Conservation (phyloP, 805 yeast genomes). For the Yamadazyma akitaensis region DNA sequence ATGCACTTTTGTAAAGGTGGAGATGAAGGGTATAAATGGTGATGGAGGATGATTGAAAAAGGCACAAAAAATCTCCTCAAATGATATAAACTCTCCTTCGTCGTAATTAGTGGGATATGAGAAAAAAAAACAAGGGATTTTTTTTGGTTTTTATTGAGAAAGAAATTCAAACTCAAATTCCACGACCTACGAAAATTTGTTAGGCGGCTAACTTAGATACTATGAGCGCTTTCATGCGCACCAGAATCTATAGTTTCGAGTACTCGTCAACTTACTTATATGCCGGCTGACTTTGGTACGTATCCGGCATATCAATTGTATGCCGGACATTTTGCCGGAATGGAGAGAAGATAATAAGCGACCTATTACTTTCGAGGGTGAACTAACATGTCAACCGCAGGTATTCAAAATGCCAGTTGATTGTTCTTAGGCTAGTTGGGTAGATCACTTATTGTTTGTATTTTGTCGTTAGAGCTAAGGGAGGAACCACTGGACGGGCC, state of each 20-base stretch:
- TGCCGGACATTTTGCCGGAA: neutral
- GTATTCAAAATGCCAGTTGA: neutral
- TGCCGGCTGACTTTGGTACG: neutral
- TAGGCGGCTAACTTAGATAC: neutral
- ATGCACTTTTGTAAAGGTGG: slow-evolving; percentile 1
- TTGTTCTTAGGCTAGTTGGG: neutral
- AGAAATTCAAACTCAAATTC: neutral
- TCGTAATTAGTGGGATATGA: neutral
- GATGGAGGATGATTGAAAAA: slow-evolving; percentile 1
- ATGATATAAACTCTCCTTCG: neutral
- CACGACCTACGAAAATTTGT: neutral
- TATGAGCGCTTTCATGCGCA: neutral
- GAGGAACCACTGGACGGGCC: neutral
- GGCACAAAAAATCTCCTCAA: slow-evolving; percentile 5
- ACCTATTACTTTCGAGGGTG: neutral
- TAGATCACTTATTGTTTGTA: neutral
- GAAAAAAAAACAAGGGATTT: slow-evolving; percentile 7
- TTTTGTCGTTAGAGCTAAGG: neutral
- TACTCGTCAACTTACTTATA: neutral
- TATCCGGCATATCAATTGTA: neutral
- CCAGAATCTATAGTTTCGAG: neutral
- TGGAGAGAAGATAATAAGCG: neutral
- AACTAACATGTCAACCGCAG: neutral
- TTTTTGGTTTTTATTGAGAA: slow-evolving; percentile 2
- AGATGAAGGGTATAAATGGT: neutral